phyloP scores from a whole-genome alignment of 2,329 filamentous ascomycete species.

The Sporothrix sp. region DNA sequence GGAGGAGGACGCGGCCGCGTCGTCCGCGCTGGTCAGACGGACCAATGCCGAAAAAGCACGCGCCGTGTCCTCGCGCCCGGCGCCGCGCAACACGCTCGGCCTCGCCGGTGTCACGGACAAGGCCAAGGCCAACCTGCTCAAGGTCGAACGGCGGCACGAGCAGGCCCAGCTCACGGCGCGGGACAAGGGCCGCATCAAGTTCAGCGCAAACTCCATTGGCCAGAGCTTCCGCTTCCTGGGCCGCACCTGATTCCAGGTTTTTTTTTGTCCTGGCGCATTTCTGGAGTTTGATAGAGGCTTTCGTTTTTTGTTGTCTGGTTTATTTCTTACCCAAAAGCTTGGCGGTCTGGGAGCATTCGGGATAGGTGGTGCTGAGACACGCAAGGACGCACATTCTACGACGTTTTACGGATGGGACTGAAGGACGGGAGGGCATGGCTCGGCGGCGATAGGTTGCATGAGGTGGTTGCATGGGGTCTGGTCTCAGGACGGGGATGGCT shows the following conservation, averaged over 20 bases:
- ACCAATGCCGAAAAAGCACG: not conserved
- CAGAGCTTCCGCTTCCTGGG: conserved; percentile 17
- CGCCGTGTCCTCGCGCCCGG: conserved; percentile 9
- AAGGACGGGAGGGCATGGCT: no score
- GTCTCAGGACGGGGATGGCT: no score
- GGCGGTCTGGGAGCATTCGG: not conserved
- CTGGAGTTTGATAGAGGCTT: not conserved
- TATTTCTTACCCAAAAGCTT: not conserved
- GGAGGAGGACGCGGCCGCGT: conserved; percentile 1
- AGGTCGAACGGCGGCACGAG: conserved; percentile 12
- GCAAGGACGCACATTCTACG: not conserved
- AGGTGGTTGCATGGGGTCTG: no score
- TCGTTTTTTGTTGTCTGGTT: not conserved
- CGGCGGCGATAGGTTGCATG: no score
- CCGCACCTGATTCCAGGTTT: not conserved
- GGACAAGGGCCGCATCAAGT: conserved; percentile 13
- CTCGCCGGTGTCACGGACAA: conserved; percentile 15
- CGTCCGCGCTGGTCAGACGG: not conserved
- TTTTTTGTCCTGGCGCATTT: not conserved
- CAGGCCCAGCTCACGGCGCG: conserved; percentile 4
- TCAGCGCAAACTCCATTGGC: conserved; percentile 16
- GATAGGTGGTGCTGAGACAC: not conserved
- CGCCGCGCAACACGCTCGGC: conserved; percentile 13
- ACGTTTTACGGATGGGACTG: no score
- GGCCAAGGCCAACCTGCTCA: conserved; percentile 8